Evolutionary conservation across 164 flowering plant genomes (phyloP).

Genomic region (Warburgia ugandensis): DNA sequence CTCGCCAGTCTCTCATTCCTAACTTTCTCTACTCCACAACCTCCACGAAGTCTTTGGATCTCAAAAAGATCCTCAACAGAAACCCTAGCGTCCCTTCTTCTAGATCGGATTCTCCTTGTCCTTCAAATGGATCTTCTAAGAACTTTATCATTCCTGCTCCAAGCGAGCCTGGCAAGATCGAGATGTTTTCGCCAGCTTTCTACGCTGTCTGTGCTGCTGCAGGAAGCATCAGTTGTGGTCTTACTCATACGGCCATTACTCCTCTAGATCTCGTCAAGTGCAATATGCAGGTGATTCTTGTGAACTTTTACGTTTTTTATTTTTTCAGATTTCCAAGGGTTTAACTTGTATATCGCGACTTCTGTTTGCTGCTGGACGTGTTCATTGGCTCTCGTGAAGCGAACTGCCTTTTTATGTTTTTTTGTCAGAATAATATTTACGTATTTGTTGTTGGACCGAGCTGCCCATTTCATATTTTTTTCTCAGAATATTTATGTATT

Average conservation of each 20-base stretch:
- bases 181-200: constrained; percentile 57
- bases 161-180: constrained; percentile 45
- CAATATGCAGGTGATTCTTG: constrained; percentile 65
- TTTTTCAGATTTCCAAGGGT: no score
- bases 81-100: constrained; percentile 5
- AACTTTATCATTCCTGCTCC: constrained; percentile 42
- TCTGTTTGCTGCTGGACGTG: no score
- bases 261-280: constrained; percentile 80
- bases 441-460: no score
- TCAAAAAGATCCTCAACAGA: constrained; percentile 5
- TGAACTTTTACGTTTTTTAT: neutral
- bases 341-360: no score
- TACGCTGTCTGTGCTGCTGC: constrained; percentile 59
- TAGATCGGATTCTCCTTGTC: neutral
- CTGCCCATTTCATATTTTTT: no score
- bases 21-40: constrained; percentile 38
- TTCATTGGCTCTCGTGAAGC: no score
- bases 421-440: no score
- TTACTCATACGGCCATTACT: constrained; percentile 63
- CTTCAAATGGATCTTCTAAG: constrained; percentile 11
- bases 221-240: constrained; percentile 51
- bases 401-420: no score
- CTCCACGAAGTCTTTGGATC: constrained; percentile 9
- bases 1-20: constrained; percentile 38
- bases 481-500: no score